phyloP scores from a whole-genome alignment of 2,329 filamentous ascomycete genomes.

The Fusarium austroafricanum region DNA sequence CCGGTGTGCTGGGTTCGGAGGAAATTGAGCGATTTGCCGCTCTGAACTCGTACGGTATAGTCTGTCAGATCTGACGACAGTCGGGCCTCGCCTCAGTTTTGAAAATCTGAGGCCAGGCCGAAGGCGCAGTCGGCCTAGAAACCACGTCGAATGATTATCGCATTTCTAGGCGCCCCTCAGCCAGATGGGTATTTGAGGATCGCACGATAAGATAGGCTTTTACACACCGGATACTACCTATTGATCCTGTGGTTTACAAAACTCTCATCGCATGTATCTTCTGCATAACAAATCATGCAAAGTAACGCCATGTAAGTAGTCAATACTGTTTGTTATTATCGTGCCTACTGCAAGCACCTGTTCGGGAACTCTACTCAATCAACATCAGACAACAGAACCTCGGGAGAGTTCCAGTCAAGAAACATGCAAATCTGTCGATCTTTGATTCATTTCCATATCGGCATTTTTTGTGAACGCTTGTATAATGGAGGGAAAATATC shows the following conservation, averaged over 20 bases:
- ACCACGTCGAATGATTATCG: neutral
- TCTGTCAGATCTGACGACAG: neutral
- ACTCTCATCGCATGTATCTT: no score
- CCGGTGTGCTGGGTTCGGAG: neutral
- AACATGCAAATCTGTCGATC: neutral
- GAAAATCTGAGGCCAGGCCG: constrained; percentile 1
- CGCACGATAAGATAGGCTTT: no score
- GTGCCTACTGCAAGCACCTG: neutral
- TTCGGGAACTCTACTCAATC: neutral
- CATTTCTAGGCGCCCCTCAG: neutral
- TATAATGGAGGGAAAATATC: neutral
- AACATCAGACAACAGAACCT: neutral
- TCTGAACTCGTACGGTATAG: neutral
- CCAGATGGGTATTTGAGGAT: neutral
- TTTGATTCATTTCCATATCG: neutral
- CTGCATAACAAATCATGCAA: no score
- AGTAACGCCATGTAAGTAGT: no score
- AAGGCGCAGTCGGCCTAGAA: neutral
- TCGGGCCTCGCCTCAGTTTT: neutral
- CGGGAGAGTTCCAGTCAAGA: neutral
- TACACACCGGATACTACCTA: no score
- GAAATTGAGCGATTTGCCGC: neutral
- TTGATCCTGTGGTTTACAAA: no score
- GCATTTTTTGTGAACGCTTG: neutral
- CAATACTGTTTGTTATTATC: neutral